Conservation (phyloP, 257 asterid genomes). For the Voacanga thouarsii region DNA sequence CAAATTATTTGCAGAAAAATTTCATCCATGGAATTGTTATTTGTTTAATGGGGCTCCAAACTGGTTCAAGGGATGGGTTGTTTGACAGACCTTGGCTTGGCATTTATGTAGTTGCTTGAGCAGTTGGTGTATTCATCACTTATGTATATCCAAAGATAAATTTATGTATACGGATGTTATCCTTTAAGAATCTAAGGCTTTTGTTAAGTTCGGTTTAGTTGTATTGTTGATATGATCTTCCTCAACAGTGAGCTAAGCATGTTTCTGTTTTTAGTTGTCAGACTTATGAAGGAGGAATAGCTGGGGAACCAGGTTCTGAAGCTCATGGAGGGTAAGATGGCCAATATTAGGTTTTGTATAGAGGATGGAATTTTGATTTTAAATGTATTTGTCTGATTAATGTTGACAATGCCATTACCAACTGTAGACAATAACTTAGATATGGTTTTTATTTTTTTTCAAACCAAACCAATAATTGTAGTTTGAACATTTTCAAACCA, state of each 20-base stretch:
- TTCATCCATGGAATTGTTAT: background rate
- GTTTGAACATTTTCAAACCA: too few species aligned
- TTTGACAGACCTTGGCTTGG: background rate
- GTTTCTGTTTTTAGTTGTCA: conserved; percentile 59
- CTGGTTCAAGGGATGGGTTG: background rate
- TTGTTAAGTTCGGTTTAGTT: background rate
- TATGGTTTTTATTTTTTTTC: background rate
- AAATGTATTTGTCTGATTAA: background rate
- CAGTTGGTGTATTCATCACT: background rate
- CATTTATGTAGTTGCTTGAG: conserved; percentile 2
- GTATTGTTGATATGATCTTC: background rate
- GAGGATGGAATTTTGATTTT: background rate
- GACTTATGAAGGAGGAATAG: conserved; percentile 98
- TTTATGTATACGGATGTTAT: background rate
- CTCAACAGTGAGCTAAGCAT: background rate
- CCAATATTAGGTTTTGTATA: background rate
- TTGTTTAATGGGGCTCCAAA: background rate
- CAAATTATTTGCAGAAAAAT: background rate
- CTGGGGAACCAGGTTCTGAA: conserved; percentile 95
- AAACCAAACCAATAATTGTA: too few species aligned
- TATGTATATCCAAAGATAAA: background rate
- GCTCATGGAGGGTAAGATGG: conserved; percentile 98
- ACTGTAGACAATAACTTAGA: background rate
- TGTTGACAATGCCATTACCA: background rate
- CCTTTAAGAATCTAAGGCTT: background rate